Base-by-base conservation (phyloP, 2,329 filamentous ascomycete genomes). In the Pestalotiopsis sp. region DNA sequence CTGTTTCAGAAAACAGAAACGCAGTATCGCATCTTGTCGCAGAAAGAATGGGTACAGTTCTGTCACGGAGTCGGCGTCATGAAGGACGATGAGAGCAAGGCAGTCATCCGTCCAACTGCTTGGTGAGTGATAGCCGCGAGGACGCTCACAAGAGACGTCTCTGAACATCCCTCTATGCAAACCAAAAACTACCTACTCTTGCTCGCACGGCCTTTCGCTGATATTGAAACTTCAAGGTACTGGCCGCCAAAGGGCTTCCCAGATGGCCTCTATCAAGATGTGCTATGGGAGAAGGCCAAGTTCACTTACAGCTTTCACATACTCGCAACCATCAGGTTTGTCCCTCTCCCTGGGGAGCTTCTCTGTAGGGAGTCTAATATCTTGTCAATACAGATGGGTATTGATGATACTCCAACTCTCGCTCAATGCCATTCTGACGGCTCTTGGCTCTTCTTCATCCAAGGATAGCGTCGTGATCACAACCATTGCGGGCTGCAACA, bases 331-430 rank as follows among this genome's bases (percentile, higher is more conserved):
- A 64, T 66, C 23, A 52, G 61, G 68, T 70, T 23, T 23, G 68
- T 49, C 3, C 11, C 12, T 5, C 41, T 36, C 12, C n/a, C 3
- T 14, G 2, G 0, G 14, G 9, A 4, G 7, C 13, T 2, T 13
- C 13, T 66, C 17, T 14, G 17, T 13, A 11, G 6, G 7, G 5
- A 20, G 41, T 5, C 36, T 39, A 38, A 23, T 25, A 6, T 17
- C 3, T 41, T 31, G 12, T 23, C n/a, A n/a, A 5, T 12, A 82
- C 45, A 81, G 82, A 57, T 87, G 83, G 84, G 60, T 75, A 14
- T 75, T 87, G 39, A 82, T 87, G 81, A 73, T 87, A 5, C 45
- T 82, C 2, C 86, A 88, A 72, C 80, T 88, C 68, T 78, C 85
- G 25, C 74, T 87, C 52, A 83, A 84, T 52, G 85, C 86, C 3